A percentile compares a stretch with the other conserved stretches of the same genome.
phyloP scores from a whole-genome alignment of 164 flowering plant species.

The Brasenia schreberi region DNA sequence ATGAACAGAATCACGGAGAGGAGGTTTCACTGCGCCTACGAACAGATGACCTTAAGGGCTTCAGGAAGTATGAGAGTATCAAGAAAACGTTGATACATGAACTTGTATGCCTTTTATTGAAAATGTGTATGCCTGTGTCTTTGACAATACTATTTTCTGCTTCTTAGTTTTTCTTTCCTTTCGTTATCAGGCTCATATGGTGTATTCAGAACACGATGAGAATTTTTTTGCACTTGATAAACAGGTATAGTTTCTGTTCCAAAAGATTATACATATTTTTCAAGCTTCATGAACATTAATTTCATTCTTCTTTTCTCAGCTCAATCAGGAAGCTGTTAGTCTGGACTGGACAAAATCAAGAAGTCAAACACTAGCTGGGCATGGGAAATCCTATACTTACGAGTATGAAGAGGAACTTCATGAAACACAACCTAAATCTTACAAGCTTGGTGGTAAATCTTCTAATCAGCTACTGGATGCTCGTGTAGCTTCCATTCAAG shows the following conservation, averaged over 20 bases:
- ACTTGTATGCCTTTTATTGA: constrained; percentile 42
- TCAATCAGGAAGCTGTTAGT: constrained; percentile 67
- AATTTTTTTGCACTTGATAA: constrained; percentile 63
- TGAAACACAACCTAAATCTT: constrained; percentile 20
- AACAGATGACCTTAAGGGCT: constrained; percentile 94
- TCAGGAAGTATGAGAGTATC: constrained; percentile 86
- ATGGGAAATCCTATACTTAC: constrained; percentile 15
- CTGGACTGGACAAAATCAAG: constrained; percentile 92
- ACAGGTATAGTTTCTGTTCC: constrained; percentile 36
- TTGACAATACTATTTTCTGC: neutral
- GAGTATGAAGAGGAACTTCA: constrained; percentile 38
- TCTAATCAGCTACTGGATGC: constrained; percentile 36
- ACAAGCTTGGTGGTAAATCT: constrained; percentile 67
- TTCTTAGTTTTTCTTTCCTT: constrained; percentile 3
- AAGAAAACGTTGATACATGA: constrained; percentile 93
- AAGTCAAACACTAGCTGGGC: constrained; percentile 52
- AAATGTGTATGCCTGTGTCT: neutral
- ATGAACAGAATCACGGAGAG: constrained; percentile 79
- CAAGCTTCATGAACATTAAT: neutral
- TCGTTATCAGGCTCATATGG: constrained; percentile 90
- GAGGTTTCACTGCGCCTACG: constrained; percentile 97
- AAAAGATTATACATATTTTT: neutral
- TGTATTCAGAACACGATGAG: constrained; percentile 84
- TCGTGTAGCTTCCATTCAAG: constrained; percentile 72
- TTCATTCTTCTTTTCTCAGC: constrained; percentile 25